Evolutionary conservation across 2,329 filamentous ascomycete genomes (phyloP), one percentile per base, ranked within the genome.

Genomic region (Pleurostoma richardsiae): DNA sequence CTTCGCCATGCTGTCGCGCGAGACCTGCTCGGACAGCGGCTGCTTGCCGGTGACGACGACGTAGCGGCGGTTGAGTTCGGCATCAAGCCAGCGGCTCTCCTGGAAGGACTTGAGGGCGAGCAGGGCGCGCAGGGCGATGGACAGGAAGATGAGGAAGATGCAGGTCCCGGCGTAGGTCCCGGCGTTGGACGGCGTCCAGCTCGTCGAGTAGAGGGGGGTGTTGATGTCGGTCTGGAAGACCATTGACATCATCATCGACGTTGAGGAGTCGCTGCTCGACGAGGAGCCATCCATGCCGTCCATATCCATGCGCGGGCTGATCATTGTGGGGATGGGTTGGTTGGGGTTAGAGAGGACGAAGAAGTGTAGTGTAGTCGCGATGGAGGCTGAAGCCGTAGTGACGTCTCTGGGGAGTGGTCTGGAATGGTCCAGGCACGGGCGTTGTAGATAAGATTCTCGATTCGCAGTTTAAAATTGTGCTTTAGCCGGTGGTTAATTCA

Each of bases 151-250:
- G 49, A 96, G 78, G 69, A 96, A 96, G 64, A 96, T 88, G 72
- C 92, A 95, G 29, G 90, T 95, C 47, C 83, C 92, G 2, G 89
- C 90, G 67, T 96, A 97, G 49, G 77, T 71, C 56, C 85, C 89
- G 5, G 76, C 71, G 33, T 71, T 83, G 29, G 62, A 68, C 4
- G 92, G 92, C 3, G 86, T 86, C 90, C 91, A 97, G 44, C 73
- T 64, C 27, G 68, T 63, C 11, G 88, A 84, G 67, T 71, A 82
- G 49, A 82, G 72, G 0, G 78, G 63, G 4, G 77, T 80, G 45
- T 58, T 56, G 42, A 64, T 68, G 48, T 68, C 58, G 51, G 66
- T 79, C 54, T 83, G 83, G 75, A 94, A 94, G 54, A 77, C 63
- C 58, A 72, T 69, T 61, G 66, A 65, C 73, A 76, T 78, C 72